Percentiles rank a stretch among this genome's conserved stretches.
phyloP scores from a whole-genome alignment of 2,329 filamentous ascomycete genomes.

The Myrmaecium sp. region DNA sequence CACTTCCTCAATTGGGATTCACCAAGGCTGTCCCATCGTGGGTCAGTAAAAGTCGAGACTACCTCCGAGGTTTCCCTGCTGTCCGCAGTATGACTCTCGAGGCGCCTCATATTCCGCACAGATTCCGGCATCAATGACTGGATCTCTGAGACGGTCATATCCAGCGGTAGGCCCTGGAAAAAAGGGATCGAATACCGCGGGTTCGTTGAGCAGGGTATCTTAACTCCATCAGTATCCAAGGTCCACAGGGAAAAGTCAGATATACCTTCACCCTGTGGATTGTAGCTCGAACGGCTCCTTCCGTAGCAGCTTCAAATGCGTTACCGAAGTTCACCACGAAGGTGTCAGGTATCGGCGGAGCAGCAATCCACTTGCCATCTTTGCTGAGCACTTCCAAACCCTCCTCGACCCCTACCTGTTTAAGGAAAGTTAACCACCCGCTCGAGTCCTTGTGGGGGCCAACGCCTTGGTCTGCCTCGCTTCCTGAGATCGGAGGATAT shows the following conservation, averaged over 20 bases:
- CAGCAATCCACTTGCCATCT: slow-evolving; percentile 32
- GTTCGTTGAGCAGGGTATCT: background rate
- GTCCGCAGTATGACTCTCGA: slow-evolving; percentile 2
- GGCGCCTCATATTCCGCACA: slow-evolving; percentile 9
- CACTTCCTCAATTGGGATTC: slow-evolving; percentile 21
- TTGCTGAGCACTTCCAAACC: slow-evolving; percentile 36
- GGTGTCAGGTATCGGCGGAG: slow-evolving; percentile 29
- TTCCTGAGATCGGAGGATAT: slow-evolving; percentile 26
- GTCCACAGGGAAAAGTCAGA: slow-evolving; percentile 1
- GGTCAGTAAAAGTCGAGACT: slow-evolving; percentile 12
- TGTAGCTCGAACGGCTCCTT: slow-evolving; percentile 37
- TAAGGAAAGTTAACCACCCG: slow-evolving; percentile 47
- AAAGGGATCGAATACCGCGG: slow-evolving; percentile 19
- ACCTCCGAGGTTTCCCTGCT: slow-evolving; percentile 4
- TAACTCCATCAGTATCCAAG: background rate
- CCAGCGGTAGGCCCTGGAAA: slow-evolving; percentile 19
- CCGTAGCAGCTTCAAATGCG: slow-evolving; percentile 40
- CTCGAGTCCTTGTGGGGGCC: slow-evolving; percentile 47
- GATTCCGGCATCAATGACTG: slow-evolving; percentile 13
- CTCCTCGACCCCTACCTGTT: slow-evolving; percentile 38
- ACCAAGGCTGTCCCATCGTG: slow-evolving; percentile 18
- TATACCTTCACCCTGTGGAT: slow-evolving; percentile 23
- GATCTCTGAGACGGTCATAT: slow-evolving; percentile 25
- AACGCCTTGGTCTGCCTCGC: slow-evolving; percentile 31
- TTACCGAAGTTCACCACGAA: slow-evolving; percentile 44